Evolutionary conservation across 1,284 basidiomycete species (phyloP).

Genomic region (Somion occarium): DNA sequence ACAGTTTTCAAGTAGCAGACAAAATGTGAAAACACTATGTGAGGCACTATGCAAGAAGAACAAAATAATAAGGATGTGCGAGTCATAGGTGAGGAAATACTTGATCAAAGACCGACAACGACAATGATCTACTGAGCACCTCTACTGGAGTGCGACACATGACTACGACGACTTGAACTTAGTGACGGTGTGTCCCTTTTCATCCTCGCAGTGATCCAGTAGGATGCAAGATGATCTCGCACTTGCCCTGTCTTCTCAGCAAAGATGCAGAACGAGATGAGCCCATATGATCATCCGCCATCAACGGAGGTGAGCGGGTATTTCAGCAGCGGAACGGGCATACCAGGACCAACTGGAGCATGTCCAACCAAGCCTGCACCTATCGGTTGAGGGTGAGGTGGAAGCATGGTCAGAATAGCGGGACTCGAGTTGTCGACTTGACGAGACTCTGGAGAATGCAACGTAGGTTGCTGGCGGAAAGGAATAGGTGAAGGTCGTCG

Average conservation of each 20-base stretch:
- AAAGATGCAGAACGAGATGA: background rate
- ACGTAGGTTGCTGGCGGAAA: constrained; percentile 61
- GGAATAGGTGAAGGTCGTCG: constrained; percentile 69
- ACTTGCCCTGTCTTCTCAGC: background rate
- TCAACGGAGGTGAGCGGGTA: background rate
- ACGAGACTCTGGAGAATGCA: constrained; percentile 53
- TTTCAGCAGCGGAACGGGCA: constrained; percentile 36
- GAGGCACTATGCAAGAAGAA: too few relatives aligned
- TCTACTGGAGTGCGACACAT: background rate
- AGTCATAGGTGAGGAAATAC: too few relatives aligned
- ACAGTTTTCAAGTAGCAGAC: too few relatives aligned
- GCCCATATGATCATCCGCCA: background rate
- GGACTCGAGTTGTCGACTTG: constrained; percentile 40
- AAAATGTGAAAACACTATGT: too few relatives aligned
- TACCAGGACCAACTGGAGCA: constrained; percentile 8
- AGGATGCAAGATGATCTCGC: background rate
- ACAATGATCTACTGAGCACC: background rate
- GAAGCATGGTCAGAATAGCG: constrained; percentile 51
- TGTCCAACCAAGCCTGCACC: constrained; percentile 38
- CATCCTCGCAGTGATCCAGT: background rate
- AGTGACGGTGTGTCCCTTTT: constrained; percentile 2
- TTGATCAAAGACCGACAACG: background rate
- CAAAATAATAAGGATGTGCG: too few relatives aligned
- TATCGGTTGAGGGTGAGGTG: constrained; percentile 70
- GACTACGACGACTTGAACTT: background rate